Conservation (phyloP, 441 rosid species). For the Viola pubescens region DNA sequence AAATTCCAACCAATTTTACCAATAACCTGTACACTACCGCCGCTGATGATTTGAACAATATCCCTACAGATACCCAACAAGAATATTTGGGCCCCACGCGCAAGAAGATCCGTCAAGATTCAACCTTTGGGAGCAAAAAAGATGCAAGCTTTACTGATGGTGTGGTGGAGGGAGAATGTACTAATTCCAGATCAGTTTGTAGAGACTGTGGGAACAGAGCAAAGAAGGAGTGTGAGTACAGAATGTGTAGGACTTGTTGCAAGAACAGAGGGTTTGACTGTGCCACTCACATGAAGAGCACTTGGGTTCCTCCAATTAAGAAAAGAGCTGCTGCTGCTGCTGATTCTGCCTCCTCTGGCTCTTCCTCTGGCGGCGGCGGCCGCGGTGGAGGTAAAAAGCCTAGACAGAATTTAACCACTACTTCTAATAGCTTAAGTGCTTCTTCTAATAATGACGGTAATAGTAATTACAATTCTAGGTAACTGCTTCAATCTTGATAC, state of each 20-base stretch:
- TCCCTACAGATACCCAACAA: constrained; percentile 1
- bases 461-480: too few relatives aligned
- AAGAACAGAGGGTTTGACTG: constrained; percentile 80
- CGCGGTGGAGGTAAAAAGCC: constrained; percentile 40
- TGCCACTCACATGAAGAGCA: constrained; percentile 87
- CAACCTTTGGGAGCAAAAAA: neutral
- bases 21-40: constrained; percentile 11
- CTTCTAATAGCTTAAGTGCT: constrained; percentile 27
- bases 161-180: constrained; percentile 14
- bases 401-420: constrained; percentile 22
- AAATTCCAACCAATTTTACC: neutral
- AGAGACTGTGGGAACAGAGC: constrained; percentile 96
- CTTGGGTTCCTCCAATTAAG: constrained; percentile 83
- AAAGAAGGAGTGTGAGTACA: constrained; percentile 71
- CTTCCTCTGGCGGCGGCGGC: constrained; percentile 31
- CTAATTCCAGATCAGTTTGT: constrained; percentile 48
- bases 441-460: constrained; percentile 29
- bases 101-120: constrained; percentile 11
- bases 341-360: constrained; percentile 35
- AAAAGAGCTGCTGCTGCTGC: constrained; percentile 42
- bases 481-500: constrained; percentile 32
- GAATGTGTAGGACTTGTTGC: constrained; percentile 94
- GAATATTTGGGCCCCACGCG: constrained; percentile 12
- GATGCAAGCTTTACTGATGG: neutral
- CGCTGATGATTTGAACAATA: constrained; percentile 1